phyloP scores from a whole-genome alignment of 2,329 filamentous ascomycete genomes.

The Arthrobotrys sphaeroides region DNA sequence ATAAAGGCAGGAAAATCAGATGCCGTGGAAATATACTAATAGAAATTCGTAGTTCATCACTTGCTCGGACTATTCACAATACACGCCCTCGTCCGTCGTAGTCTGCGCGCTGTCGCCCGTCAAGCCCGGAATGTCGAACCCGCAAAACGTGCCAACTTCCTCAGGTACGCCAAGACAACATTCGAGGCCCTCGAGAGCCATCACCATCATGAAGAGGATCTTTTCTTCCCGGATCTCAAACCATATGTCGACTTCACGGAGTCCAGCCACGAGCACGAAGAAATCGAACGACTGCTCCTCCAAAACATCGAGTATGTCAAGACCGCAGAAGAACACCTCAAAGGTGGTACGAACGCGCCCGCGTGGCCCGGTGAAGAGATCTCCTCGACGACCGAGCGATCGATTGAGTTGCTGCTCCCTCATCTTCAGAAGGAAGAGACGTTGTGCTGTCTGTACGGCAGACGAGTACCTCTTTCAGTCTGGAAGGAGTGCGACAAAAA shows the following conservation, averaged over 20 bases:
- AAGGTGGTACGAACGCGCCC: slow-evolving; percentile 31
- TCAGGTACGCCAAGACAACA: slow-evolving; percentile 42
- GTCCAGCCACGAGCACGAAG: slow-evolving; percentile 54
- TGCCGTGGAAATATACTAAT: neutral
- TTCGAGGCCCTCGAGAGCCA: slow-evolving; percentile 45
- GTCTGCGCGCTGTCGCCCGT: slow-evolving; percentile 46
- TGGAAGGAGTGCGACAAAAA: slow-evolving; percentile 39
- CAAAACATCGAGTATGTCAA: slow-evolving; percentile 34
- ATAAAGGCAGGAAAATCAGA: neutral
- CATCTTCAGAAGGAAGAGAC: slow-evolving; percentile 55
- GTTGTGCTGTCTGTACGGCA: slow-evolving; percentile 39
- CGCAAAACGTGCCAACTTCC: slow-evolving; percentile 43
- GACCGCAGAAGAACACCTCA: slow-evolving; percentile 33
- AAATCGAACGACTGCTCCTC: slow-evolving; percentile 40
- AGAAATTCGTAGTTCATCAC: neutral
- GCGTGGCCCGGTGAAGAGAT: slow-evolving; percentile 50
- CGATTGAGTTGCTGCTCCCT: slow-evolving; percentile 34
- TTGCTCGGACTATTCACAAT: slow-evolving; percentile 40
- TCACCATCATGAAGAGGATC: slow-evolving; percentile 52
- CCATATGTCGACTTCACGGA: slow-evolving; percentile 54
- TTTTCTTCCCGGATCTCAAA: slow-evolving; percentile 52
- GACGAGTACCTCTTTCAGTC: slow-evolving; percentile 31
- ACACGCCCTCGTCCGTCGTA: slow-evolving; percentile 50
- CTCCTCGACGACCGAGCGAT: slow-evolving; percentile 40
- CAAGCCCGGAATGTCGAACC: slow-evolving; percentile 45